Percentiles rank a stretch among this genome's conserved stretches.
phyloP scores from a whole-genome alignment of 2,329 filamentous ascomycete genomes.

The Cladosporium sp. region DNA sequence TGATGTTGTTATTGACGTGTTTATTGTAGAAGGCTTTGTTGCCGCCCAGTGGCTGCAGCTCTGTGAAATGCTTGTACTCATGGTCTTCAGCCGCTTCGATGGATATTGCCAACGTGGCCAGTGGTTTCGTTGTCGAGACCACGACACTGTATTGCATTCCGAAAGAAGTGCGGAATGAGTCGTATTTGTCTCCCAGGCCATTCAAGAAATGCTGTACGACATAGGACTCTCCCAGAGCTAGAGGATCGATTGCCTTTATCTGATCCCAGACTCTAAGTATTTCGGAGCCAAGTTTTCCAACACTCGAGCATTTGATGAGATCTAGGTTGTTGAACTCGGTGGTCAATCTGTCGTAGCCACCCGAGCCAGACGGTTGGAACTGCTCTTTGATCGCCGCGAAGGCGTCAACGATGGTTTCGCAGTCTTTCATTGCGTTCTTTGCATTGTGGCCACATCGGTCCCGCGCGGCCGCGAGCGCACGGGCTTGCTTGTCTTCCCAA shows the following conservation, averaged over 20 bases:
- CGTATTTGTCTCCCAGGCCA: neutral
- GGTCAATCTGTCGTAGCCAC: neutral
- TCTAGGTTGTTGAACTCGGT: neutral
- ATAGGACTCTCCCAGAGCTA: neutral
- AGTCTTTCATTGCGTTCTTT: neutral
- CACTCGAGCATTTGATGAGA: neutral
- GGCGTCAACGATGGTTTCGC: neutral
- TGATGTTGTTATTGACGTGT: neutral
- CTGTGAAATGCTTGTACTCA: neutral
- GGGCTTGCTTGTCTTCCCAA: neutral
- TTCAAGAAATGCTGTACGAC: neutral
- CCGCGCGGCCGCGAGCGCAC: neutral
- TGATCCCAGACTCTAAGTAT: neutral
- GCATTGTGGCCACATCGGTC: neutral
- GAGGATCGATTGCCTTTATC: neutral
- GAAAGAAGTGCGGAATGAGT: neutral
- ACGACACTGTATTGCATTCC: too few relatives aligned
- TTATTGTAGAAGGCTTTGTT: neutral
- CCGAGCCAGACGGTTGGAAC: neutral
- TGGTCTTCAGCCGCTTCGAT: neutral
- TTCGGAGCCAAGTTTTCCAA: neutral
- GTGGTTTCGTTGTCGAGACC: neutral
- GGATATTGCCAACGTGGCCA: neutral
- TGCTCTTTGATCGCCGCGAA: neutral
- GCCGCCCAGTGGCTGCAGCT: neutral